phyloP scores from a whole-genome alignment of 2,329 filamentous ascomycete genomes.

The Penicillium freii region DNA sequence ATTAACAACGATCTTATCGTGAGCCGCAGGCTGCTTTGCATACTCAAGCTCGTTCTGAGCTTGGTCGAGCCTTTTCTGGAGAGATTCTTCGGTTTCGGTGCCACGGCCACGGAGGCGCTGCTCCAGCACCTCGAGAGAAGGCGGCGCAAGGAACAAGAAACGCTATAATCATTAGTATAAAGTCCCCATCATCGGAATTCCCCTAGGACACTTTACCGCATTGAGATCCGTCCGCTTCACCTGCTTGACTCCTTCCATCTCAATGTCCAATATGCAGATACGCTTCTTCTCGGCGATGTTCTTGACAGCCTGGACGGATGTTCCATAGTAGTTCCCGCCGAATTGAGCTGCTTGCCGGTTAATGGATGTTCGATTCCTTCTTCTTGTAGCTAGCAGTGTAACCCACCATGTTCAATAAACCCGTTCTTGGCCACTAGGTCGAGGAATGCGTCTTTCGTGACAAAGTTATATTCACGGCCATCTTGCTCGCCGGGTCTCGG shows the following conservation, averaged over 20 bases:
- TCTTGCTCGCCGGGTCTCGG: slow-evolving; percentile 73
- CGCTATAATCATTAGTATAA: slow-evolving; percentile 39
- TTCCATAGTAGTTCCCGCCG: slow-evolving; percentile 83
- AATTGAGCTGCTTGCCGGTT: slow-evolving; percentile 62
- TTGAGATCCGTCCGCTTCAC: slow-evolving; percentile 73
- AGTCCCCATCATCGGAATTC: not conserved
- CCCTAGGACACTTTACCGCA: slow-evolving; percentile 42
- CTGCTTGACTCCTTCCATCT: slow-evolving; percentile 98
- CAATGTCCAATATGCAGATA: slow-evolving; percentile 86
- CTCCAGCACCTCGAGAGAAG: slow-evolving; percentile 72
- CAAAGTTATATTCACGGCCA: slow-evolving; percentile 80
- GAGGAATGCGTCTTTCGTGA: slow-evolving; percentile 65
- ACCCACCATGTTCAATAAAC: slow-evolving; percentile 70
- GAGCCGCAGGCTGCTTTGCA: slow-evolving; percentile 63
- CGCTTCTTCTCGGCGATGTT: slow-evolving; percentile 68
- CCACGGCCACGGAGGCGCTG: slow-evolving; percentile 68
- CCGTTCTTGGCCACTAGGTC: slow-evolving; percentile 64
- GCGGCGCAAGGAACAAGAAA: slow-evolving; percentile 83
- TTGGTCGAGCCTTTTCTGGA: slow-evolving; percentile 68
- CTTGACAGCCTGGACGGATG: slow-evolving; percentile 73
- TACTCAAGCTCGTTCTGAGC: slow-evolving; percentile 74
- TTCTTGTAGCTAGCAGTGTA: not conserved
- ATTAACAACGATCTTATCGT: slow-evolving; percentile 66
- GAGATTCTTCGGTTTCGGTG: slow-evolving; percentile 72
- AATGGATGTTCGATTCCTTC: not conserved